Evolutionary conservation across 2,329 filamentous ascomycete species (phyloP), one percentile per base, ranked within the genome.

Genomic region (Trichophyton equinum): DNA sequence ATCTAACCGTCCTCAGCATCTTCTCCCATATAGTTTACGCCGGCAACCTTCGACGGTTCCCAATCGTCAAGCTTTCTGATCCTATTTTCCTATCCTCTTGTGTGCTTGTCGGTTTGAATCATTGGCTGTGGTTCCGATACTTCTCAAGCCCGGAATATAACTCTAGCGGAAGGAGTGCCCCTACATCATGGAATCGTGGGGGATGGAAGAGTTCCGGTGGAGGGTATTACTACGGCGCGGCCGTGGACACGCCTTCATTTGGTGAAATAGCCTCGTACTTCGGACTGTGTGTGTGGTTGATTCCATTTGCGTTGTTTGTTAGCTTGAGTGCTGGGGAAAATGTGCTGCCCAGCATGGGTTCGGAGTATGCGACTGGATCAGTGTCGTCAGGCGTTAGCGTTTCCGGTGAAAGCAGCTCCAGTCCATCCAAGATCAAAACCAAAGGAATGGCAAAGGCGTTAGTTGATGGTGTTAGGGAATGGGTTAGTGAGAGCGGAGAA

Each of bases 251-350:
- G 51, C 94, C 94, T 0, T 86, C 83, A 42, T 99, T 99, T 73
- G 91, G 89, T 18, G 90, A 97, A 76, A 94, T 97, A 51, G 91
- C 94, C 0, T 92, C 89, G 0, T 99, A 94, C 75, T 99, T 99
- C 70, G 94, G 94, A 0, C 79, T 99, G 1, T 96, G 91, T 68
- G 91, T 99, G 0, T 99, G 94, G 94, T 81, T 99, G 1, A 89
- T 97, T 0, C 94, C 94, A 0, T 99, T 99, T 71, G 85, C 91
- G 15, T 80, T 99, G 13, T 99, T 99, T 70, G 92, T 99, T 58
- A 95, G 89, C 68, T 76, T 99, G 47, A 95, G 89, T 18, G 94
- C 94, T 0, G 90, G 91, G 60, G 94, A 99, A 71, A 97, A 97
- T 70, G 89, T 97, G 2, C 77, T 99, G 58, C 94, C 94, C 0